phyloP scores from a whole-genome alignment of 305 asterid genomes.

The Nicotiana rustica region DNA sequence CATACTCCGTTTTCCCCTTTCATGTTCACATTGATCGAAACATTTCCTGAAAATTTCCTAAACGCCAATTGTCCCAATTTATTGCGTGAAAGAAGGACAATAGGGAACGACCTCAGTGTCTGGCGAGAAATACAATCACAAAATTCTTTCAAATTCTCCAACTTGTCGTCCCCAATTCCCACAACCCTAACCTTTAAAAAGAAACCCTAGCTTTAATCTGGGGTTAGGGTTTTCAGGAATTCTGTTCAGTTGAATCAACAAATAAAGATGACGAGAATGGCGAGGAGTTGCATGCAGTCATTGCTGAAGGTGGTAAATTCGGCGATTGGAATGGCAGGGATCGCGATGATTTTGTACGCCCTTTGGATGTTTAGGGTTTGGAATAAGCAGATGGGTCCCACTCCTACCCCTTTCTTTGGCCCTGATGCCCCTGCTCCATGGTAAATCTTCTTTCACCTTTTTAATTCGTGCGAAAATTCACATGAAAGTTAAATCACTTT shows the following conservation, averaged over 20 bases:
- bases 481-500: slow-evolving; percentile 31
- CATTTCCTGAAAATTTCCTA: neutral
- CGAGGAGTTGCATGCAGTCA: slow-evolving; percentile 73
- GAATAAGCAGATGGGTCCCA: slow-evolving; percentile 60
- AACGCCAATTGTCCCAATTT: neutral
- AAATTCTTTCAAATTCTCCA: neutral
- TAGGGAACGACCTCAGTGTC: neutral
- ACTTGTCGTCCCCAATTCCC: slow-evolving; percentile 13
- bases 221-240: slow-evolving; percentile 32
- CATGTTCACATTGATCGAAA: neutral
- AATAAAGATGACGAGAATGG: slow-evolving; percentile 66
- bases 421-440: slow-evolving; percentile 53
- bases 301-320: slow-evolving; percentile 77
- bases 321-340: slow-evolving; percentile 76
- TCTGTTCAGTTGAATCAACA: neutral
- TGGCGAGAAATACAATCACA: neutral
- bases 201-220: neutral
- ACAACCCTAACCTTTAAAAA: neutral
- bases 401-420: slow-evolving; percentile 39
- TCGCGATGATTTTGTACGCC: slow-evolving; percentile 74
- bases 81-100: slow-evolving; percentile 4
- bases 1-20: neutral
- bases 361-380: slow-evolving; percentile 91
- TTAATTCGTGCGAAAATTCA: neutral
- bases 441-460: slow-evolving; percentile 34